Evolutionary conservation across 1,284 basidiomycete genomes (phyloP), one percentile per base, ranked within the genome.

Genomic region (Laetiporus sulphureus): DNA sequence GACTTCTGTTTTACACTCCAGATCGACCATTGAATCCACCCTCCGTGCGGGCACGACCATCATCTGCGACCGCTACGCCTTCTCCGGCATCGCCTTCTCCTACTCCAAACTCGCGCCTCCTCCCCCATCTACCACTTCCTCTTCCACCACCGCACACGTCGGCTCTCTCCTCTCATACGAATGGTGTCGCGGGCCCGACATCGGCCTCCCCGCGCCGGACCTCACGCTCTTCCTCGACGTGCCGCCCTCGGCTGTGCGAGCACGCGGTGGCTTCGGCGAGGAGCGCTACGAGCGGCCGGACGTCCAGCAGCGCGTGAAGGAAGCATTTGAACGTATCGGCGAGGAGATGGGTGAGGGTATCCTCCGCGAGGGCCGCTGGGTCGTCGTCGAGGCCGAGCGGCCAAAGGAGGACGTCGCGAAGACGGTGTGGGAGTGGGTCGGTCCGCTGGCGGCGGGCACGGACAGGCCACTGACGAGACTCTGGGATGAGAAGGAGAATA

Each of bases 11-110:
- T 36, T 27, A 31, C 22, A 16, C 21, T 32, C 29, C 43, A 93
- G 91, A 15, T 66, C 79, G 7, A 69, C 68, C 0, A 91, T 94
- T 38, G 68, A 77, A 41, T 57, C 65, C 5, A 66, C 78, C 18
- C 71, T 98, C 10, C 63, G 64, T 0, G 57, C 66, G 0, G 93
- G 93, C 0, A 83, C 79, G 5, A 76, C 77, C 0, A 69, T 99
- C 54, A 67, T 99, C 23, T 91, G 90, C 54, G 95, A 99, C 62
- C 79, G 96, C 27, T 99, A 99, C 61, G 91, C 93, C 0, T 99
- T 97, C 63, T 97, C 93, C 1, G 96, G 95, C 1, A 87, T 95
- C 49, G 94, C 93, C 1, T 99, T 97, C 65, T 91, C 40, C 91
- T 1, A 79, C 83, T 4, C 82, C 92, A 36, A 98, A 35, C 63